Evolutionary conservation across 2,329 filamentous ascomycete genomes (phyloP), one percentile per base, ranked within the genome.

Genomic region (Huntiella savannae): DNA sequence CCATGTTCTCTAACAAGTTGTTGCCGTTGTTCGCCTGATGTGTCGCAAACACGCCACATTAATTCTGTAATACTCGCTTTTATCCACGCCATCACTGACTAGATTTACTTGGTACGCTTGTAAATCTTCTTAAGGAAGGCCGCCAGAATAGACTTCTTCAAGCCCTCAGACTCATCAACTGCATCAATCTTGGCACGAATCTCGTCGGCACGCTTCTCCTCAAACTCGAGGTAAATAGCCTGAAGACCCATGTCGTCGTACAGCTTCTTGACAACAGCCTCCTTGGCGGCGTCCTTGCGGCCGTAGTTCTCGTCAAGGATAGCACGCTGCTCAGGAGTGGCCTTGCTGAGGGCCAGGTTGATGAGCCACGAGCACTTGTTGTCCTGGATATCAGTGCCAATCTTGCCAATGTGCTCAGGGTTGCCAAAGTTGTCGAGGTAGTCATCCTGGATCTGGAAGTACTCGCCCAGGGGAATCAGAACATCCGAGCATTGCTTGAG

Each of bases 311-410:
- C 76, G 59, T 95, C 85, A 44, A 98, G 77, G 35, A 92, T 63
- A 64, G 82, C 72, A 59, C 86, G 78, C 72, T 98, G 91, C 61
- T 88, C 85, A 1, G 84, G 77, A 2, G 73, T 87, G 53, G 75
- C 82, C 52, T 80, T 73, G 61, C 77, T 72, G 50, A 98, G 71
- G 40, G 91, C 91, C 65, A 94, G 80, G 73, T 98, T 98, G 64
- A 98, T 75, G 50, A 98, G 69, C 91, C 91, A 98, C 37, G 84
- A 92, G 73, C 91, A 98, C 74, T 98, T 98, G 75, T 98, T 98
- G 68, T 98, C 91, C 71, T 87, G 79, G 63, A 98, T 98, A 59
- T 98, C 91, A 50, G 91, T 98, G 54, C 91, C 91, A 54, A 96
- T 94, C 76, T 98, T 98, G 63, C 91, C 91, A 60, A 98, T 91